Evolutionary conservation across 805 yeast species (phyloP).

Genomic region (Starmerella vaccinii): DNA sequence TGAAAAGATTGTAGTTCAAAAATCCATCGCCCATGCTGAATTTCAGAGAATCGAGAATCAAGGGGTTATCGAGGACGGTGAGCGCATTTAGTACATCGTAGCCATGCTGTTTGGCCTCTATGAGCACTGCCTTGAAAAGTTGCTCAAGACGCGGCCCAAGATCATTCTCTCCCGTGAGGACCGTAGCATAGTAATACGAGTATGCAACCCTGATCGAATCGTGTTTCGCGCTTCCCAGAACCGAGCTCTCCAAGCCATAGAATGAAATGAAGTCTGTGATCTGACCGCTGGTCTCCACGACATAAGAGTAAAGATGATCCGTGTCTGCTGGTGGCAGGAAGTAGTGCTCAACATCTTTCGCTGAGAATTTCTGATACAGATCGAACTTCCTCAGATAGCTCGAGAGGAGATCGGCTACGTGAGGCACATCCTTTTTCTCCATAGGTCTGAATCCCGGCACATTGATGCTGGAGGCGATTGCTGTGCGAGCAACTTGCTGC

Average conservation of each 20-base stretch:
- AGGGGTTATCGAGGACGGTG: slow-evolving; percentile 78
- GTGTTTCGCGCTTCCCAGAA: slow-evolving; percentile 52
- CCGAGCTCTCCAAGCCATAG: slow-evolving; percentile 79
- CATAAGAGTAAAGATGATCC: slow-evolving; percentile 48
- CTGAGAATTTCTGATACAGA: slow-evolving; percentile 55
- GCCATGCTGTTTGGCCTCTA: slow-evolving; percentile 53
- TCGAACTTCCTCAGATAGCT: slow-evolving; percentile 63
- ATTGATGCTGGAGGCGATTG: slow-evolving; percentile 44
- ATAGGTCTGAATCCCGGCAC: slow-evolving; percentile 50
- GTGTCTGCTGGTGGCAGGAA: slow-evolving; percentile 34
- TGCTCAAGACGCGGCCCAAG: slow-evolving; percentile 45
- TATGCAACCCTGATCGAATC: slow-evolving; percentile 75
- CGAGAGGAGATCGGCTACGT: slow-evolving; percentile 48
- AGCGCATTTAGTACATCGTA: slow-evolving; percentile 93
- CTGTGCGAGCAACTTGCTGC: slow-evolving; percentile 52
- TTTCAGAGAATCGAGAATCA: slow-evolving; percentile 70
- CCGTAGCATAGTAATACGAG: slow-evolving; percentile 78
- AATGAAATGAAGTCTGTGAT: slow-evolving; percentile 86
- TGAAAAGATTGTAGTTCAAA: slow-evolving; percentile 82
- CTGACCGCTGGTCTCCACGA: slow-evolving; percentile 51
- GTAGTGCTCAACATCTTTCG: slow-evolving; percentile 74
- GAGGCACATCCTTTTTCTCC: slow-evolving; percentile 50
- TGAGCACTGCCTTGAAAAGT: slow-evolving; percentile 63
- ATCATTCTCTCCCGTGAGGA: slow-evolving; percentile 29
- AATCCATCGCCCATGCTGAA: slow-evolving; percentile 93